Evolutionary conservation across 164 flowering plant species (phyloP).

Genomic region (Litsea cubeba): DNA sequence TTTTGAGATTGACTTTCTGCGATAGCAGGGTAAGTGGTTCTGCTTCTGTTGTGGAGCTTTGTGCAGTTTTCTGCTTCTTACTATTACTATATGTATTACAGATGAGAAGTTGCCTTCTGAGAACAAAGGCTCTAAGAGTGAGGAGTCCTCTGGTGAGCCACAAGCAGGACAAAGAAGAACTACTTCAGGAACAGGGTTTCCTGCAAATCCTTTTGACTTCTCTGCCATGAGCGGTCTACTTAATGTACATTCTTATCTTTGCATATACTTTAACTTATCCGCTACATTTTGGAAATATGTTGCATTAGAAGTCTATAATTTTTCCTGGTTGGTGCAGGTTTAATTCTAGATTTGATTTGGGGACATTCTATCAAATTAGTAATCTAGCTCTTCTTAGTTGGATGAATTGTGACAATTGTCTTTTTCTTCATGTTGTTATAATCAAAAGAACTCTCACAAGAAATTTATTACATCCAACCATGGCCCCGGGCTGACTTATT

Average conservation of each 20-base stretch:
- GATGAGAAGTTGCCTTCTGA: constrained; percentile 29
- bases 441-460: too few relatives aligned
- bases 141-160: constrained; percentile 26
- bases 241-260: constrained; percentile 39
- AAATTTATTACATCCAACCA: too few relatives aligned
- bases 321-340: not conserved
- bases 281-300: not conserved
- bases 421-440: too few relatives aligned
- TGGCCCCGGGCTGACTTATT: too few relatives aligned
- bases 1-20: too few relatives aligned
- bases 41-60: not conserved
- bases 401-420: too few relatives aligned
- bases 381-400: too few relatives aligned
- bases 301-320: not conserved
- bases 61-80: not conserved
- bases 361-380: not conserved
- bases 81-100: constrained; percentile 10
- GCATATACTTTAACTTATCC: not conserved
- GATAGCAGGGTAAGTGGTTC: too few relatives aligned
- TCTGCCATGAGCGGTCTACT: constrained; percentile 77
- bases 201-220: constrained; percentile 70
- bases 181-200: constrained; percentile 34
- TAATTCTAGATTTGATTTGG: not conserved
- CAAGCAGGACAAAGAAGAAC: constrained; percentile 25
- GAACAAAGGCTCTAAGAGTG: constrained; percentile 24